Evolutionary conservation across 129 eudicot genomes (phyloP), one percentile per base, ranked within the genome.

Genomic region (Flaveria brownii): DNA sequence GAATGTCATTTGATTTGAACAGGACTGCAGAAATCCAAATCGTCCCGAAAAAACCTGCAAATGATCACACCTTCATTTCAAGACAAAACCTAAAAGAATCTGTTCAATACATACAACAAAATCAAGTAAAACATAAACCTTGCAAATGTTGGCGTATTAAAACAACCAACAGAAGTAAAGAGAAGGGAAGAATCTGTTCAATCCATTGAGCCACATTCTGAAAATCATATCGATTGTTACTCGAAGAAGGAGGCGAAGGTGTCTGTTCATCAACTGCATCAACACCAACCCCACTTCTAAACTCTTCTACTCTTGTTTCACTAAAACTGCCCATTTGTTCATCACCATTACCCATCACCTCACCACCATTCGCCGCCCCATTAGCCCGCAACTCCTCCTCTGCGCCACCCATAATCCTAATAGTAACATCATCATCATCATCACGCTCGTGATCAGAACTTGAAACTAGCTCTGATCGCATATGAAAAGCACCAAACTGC

Each of bases 111-210:
- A 62, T 43, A 9, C 62, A 54, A 39, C 13, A 41, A 20, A 64
- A 47, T 10, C 12, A 18, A 72, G 75, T 12, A 54, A 41, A 80
- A 71, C 30, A 26, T 56, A 64, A 62, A 84, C 88, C 88, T 77
- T 80, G 82, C 49, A 84, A 77, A 77, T 84, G 88, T 22, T 82
- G 85, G 75, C 85, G 82, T 9, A 82, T 82, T 51, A 77, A 65
- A 47, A 82, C 85, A 64, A 84, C 85, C 85, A 84, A 54, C 12
- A 84, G 80, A 77, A 84, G 88, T 78, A 84, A 56, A 33, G 85
- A 84, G 74, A 84, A 81, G 13, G 88, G 88, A 47, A 84, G 70
- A 68, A 81, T 84, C 83, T 84, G 88, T 69, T 84, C 88, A 57
- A 81, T 67, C 88, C 85, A 84, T 47, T 76, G 73, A 0, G 77